Percentiles rank a stretch among this genome's conserved stretches.
These are phyloP conservation scores for Candida broadrunensis DNA, from an alignment of 805 yeast species.

Conservation along the genomic window DNA sequence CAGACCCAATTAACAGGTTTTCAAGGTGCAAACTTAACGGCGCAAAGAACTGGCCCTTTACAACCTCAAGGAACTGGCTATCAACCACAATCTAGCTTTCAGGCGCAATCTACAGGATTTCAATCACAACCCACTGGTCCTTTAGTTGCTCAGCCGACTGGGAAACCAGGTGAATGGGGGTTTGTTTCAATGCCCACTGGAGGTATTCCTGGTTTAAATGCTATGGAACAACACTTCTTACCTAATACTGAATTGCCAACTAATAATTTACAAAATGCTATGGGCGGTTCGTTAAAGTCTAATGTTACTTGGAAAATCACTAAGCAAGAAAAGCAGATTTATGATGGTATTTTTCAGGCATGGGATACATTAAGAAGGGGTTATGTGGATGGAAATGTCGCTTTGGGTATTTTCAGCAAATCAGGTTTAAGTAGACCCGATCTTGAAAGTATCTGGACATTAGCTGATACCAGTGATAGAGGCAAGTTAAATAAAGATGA, in stretches of 20 bases:
- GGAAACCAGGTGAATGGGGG: slow-evolving; percentile 80
- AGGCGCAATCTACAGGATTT: slow-evolving; percentile 32
- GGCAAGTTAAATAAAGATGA: slow-evolving; percentile 87
- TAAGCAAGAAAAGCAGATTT: slow-evolving; percentile 80
- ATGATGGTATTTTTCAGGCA: slow-evolving; percentile 82
- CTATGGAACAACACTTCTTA: slow-evolving; percentile 65
- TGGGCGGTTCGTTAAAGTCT: slow-evolving; percentile 43
- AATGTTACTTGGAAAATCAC: slow-evolving; percentile 81
- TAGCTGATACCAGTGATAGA: slow-evolving; percentile 77
- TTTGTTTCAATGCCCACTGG: slow-evolving; percentile 67
- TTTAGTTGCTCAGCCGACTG: slow-evolving; percentile 55
- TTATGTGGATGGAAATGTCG: slow-evolving; percentile 71
- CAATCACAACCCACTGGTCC: slow-evolving; percentile 42
- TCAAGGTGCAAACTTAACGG: slow-evolving; percentile 16
- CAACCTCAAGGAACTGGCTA: slow-evolving; percentile 32
- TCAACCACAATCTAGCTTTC: slow-evolving; percentile 26
- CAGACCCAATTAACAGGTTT: slow-evolving; percentile 21
- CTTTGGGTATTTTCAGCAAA: slow-evolving; percentile 84
- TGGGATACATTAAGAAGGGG: slow-evolving; percentile 78
- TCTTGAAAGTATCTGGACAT: slow-evolving; percentile 86
- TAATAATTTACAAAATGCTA: slow-evolving; percentile 38
- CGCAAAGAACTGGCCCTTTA: slow-evolving; percentile 17
- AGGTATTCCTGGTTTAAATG: slow-evolving; percentile 67
- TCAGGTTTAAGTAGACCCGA: slow-evolving; percentile 86
- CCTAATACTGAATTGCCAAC: slow-evolving; percentile 44